These are phyloP conservation scores for Pistacia atlantica DNA, from an alignment of 345 rosid genomes.

Conservation along the genomic window DNA sequence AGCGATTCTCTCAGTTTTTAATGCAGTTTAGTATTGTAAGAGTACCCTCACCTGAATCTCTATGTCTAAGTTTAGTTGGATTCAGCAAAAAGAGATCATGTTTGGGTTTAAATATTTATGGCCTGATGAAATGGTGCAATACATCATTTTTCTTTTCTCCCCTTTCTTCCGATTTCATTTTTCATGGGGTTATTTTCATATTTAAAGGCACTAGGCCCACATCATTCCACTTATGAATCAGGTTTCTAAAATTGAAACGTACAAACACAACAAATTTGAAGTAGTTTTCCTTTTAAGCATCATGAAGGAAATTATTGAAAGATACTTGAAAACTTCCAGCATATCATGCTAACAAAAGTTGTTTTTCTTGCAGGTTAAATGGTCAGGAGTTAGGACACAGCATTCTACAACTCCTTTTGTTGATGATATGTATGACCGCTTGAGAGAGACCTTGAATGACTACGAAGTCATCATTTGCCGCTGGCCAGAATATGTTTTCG, in stretches of 20 bases:
- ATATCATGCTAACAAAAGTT: neutral
- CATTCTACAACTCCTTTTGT: slow-evolving; percentile 95
- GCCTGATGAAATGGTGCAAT: neutral
- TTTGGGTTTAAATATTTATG: neutral
- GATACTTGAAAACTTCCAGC: slow-evolving; percentile 6
- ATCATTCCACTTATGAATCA: no score
- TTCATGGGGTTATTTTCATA: neutral
- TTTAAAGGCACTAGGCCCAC: neutral
- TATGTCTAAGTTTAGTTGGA: slow-evolving; percentile 7
- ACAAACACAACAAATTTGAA: neutral
- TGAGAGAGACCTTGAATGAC: slow-evolving; percentile 68
- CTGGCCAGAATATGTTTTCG: slow-evolving; percentile 96
- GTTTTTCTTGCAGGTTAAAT: slow-evolving; percentile 72
- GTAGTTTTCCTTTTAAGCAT: neutral
- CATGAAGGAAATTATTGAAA: slow-evolving; percentile 3
- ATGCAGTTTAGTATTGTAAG: neutral
- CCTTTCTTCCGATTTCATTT: neutral
- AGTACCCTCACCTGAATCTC: neutral
- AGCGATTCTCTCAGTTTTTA: neutral
- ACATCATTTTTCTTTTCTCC: neutral
- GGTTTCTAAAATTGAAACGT: neutral
- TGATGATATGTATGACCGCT: slow-evolving; percentile 91
- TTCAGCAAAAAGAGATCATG: neutral
- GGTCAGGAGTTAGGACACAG: slow-evolving; percentile 94
- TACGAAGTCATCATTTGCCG: slow-evolving; percentile 92